These are phyloP conservation scores for Triadica sebifera DNA, from an alignment of 345 rosid genomes.

Conservation along the genomic window DNA sequence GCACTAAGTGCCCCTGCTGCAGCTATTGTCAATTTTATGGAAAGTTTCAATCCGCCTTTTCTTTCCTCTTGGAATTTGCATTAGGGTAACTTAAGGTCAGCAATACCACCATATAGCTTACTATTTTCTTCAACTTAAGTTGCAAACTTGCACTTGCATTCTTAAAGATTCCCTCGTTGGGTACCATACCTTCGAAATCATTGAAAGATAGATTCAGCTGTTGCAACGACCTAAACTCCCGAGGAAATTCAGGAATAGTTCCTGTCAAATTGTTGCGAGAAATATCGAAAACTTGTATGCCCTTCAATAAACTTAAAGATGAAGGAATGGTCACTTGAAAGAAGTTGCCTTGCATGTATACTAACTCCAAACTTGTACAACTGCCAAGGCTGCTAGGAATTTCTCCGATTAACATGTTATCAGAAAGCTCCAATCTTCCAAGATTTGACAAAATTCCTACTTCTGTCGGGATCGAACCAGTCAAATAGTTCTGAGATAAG, in stretches of 20 bases:
- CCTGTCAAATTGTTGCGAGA: constrained; percentile 17
- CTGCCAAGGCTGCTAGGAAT: constrained; percentile 18
- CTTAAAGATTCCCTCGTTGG: constrained; percentile 8
- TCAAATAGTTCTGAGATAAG: constrained; percentile 8
- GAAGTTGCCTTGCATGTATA: constrained; percentile 4
- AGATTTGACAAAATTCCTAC: constrained; percentile 15
- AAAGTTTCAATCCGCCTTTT: neutral
- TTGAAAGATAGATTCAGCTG: constrained; percentile 16
- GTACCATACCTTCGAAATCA: constrained; percentile 18
- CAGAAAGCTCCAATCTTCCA: constrained; percentile 1
- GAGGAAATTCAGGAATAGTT: constrained; percentile 9
- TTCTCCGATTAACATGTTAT: constrained; percentile 15
- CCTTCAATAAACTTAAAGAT: constrained; percentile 15
- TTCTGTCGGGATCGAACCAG: constrained; percentile 10
- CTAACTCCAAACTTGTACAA: neutral
- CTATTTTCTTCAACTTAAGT: constrained; percentile 13
- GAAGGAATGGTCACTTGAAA: constrained; percentile 15
- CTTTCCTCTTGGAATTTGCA: neutral
- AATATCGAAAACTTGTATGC: constrained; percentile 1
- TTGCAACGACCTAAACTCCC: neutral
- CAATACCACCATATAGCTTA: constrained; percentile 20
- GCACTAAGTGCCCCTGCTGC: neutral
- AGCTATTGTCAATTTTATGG: neutral
- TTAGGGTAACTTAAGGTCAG: constrained; percentile 9
- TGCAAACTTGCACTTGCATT: constrained; percentile 9